Base-by-base conservation (phyloP, 768 basidiomycete species). In the Tylopilus felleus region DNA sequence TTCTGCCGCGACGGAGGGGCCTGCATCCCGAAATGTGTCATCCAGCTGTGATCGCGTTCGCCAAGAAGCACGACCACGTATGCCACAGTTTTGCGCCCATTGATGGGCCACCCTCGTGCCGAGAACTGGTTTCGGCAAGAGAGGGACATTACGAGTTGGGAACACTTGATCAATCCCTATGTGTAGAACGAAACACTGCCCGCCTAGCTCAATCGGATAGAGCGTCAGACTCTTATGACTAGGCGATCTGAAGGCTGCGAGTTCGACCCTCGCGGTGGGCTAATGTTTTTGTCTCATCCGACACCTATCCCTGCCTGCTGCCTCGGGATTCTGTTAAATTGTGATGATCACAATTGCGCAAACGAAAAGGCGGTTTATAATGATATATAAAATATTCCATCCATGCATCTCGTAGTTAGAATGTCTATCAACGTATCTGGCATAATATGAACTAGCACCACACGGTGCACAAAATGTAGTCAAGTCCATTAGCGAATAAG, bases 121-220 rank as follows among this genome's bases (percentile, higher is more conserved):
- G 36, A 8, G 36, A n/a, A n/a, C n/a, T n/a, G n/a, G n/a, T n/a
- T n/a, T 33, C 3, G 5, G 10, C 33, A n/a, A n/a, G 19, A 17
- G 35, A 36, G 35, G 14, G 16, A 6, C 4, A 2, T 16, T 36
- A 6, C 35, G 6, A 17, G 16, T 14, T 3, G 14, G 6, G 17
- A 36, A 36, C 14, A 17, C 7, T 6, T 2, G 2, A 39, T 19
- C 5, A 19, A 19, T 21, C 4, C 4, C n/a, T 4, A 40, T 22
- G 12, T 13, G 10, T 1, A 8, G 5, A 8, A 13, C 6, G 2
- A 5, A 2, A 7, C 6, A 52, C 50, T 59, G 79, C 79, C 80
- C 77, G 79, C 78, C 79, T 80, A 81, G 80, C 79, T 81, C 80
- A 80, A 80, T 80, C 78, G 79, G 79, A 80, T 81, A 80, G 79